Evolutionary conservation across 306 rosid species (phyloP).

Genomic region (Cucumis hystrix): DNA sequence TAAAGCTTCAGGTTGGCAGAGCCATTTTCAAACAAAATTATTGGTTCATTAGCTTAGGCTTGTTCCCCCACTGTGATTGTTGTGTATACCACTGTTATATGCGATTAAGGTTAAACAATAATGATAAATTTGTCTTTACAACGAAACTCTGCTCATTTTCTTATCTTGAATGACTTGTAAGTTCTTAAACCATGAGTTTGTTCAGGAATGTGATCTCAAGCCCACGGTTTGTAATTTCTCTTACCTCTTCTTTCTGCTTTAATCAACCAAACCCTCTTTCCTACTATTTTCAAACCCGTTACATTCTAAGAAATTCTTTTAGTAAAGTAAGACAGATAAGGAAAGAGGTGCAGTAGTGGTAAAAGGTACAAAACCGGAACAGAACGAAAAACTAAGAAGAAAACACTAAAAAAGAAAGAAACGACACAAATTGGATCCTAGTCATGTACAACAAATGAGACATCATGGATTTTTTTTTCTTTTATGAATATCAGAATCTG

Average conservation of each 20-base stretch:
- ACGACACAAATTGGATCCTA: background rate
- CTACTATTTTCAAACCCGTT: too few species aligned
- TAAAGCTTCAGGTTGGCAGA: background rate
- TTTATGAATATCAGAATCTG: constrained; percentile 3
- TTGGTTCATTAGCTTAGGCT: background rate
- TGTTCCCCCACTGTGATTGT: background rate
- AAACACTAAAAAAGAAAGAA: background rate
- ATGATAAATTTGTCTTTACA: background rate
- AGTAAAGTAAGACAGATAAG: background rate
- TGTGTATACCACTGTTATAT: background rate
- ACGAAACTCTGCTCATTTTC: too few species aligned
- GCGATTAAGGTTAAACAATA: background rate
- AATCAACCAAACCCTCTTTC: too few species aligned
- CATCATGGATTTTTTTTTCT: background rate
- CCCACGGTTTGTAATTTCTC: too few species aligned
- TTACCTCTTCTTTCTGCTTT: too few species aligned
- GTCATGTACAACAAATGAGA: constrained; percentile 4
- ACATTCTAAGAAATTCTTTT: too few species aligned
- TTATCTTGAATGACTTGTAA: too few species aligned
- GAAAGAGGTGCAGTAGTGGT: background rate
- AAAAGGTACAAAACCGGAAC: background rate
- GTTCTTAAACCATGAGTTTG: background rate
- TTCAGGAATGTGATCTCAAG: too few species aligned
- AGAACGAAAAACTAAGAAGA: background rate
- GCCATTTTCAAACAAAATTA: background rate